Conservation (phyloP, 768 basidiomycete genomes). For the Russula emetica region DNA sequence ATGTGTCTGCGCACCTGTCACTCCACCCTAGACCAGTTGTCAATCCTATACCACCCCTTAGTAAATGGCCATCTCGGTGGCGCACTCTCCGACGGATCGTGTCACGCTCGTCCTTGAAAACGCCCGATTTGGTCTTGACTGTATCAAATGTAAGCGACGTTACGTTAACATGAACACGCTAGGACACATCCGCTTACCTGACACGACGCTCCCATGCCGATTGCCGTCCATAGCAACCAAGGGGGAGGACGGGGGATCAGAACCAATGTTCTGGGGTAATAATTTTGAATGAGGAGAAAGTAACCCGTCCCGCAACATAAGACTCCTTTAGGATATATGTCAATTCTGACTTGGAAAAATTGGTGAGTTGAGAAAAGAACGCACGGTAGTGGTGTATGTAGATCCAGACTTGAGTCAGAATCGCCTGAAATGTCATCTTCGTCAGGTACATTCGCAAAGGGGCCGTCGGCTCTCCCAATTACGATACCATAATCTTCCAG, state of each 20-base stretch:
- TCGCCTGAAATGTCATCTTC: conserved; percentile 35
- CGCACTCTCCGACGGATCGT: conserved; percentile 35
- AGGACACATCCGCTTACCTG: conserved; percentile 29
- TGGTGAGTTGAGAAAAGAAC: conserved; percentile 22
- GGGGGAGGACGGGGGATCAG: conserved; percentile 19
- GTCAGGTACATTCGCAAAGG: conserved; percentile 27
- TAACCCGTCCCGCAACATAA: conserved; percentile 41
- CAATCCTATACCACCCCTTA: conserved; percentile 39
- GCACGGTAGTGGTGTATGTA: conserved; percentile 41
- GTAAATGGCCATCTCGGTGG: conserved; percentile 39
- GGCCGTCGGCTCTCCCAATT: conserved; percentile 29
- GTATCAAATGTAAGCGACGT: conserved; percentile 23
- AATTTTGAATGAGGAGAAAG: conserved; percentile 41
- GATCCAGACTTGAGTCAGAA: conserved; percentile 38
- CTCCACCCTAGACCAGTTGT: conserved; percentile 44
- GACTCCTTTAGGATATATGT: conserved; percentile 30
- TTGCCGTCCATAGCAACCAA: conserved; percentile 26
- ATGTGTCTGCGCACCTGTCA: conserved; percentile 34
- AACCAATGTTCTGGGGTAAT: conserved; percentile 31
- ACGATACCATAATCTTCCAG: conserved; percentile 33
- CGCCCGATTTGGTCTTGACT: conserved; percentile 36
- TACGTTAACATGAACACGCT: conserved; percentile 7
- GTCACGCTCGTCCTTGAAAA: conserved; percentile 39
- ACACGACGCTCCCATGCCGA: conserved; percentile 31
- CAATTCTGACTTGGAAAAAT: not conserved